Conservation (phyloP, 768 basidiomycete genomes). For the Hortiboletus campestris region DNA sequence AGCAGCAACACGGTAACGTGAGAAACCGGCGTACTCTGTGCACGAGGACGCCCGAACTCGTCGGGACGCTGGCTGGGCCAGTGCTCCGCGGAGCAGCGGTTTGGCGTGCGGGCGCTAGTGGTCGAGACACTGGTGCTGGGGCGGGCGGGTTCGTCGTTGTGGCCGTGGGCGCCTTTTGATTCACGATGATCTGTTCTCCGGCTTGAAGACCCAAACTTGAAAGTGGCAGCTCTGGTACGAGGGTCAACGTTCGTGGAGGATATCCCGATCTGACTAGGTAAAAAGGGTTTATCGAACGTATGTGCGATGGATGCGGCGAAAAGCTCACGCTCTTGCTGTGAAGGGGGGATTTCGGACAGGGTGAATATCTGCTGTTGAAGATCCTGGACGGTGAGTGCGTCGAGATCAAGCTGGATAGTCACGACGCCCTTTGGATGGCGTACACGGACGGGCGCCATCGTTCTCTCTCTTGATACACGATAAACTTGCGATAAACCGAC, state of each 20-base stretch:
- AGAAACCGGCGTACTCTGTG: conserved; percentile 51
- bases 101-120: conserved; percentile 15
- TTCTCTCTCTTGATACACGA: not conserved
- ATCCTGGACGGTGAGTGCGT: conserved; percentile 64
- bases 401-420: conserved; percentile 69
- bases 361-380: conserved; percentile 71
- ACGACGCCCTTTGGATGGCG: conserved; percentile 83
- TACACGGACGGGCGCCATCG: conserved; percentile 73
- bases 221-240: conserved; percentile 72
- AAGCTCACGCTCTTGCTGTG: conserved; percentile 72
- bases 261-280: conserved; percentile 76
- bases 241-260: conserved; percentile 71
- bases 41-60: conserved; percentile 65
- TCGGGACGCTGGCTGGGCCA: conserved; percentile 59
- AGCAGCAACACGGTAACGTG: conserved; percentile 2
- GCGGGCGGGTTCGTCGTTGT: conserved; percentile 5
- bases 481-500: not conserved
- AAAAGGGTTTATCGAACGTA: not conserved
- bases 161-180: conserved; percentile 32
- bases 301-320: not conserved
- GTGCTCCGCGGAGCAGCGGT: conserved; percentile 12
- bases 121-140: conserved; percentile 11
- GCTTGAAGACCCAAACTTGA: conserved; percentile 70
- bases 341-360: conserved; percentile 67
- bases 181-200: conserved; percentile 89